Evolutionary conservation across 1,284 basidiomycete species (phyloP), one percentile per base, ranked within the genome.

Genomic region (Polyporus tsugae): DNA sequence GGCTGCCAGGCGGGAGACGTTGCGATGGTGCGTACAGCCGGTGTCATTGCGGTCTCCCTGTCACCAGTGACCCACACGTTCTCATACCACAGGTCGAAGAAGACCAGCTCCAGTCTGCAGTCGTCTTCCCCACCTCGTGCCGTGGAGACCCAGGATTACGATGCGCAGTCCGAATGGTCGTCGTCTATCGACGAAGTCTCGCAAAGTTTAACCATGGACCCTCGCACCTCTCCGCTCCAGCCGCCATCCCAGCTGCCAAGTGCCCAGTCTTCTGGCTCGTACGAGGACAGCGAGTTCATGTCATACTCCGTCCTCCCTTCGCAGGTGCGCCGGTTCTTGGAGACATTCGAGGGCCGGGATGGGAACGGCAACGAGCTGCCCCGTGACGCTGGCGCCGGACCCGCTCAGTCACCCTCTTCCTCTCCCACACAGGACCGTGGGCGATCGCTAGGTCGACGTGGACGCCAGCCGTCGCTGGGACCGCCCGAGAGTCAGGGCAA

Each of bases 261-360:
- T 36, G 58, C 59, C 6, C 19, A 57, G 41, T 64, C 66, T 17
- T 63, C 64, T 3, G 46, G 17, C 4, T 68, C 66, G 6, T 52
- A 55, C 49, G 35, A 13, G 17, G 19, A 41, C 13, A 46, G 41
- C 22, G 25, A 52, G 35, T 55, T 64, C 1, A 59, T 19, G 17
- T n/a, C 60, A 4, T 39, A 10, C 9, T 65, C 58, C 6, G 71
- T 70, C 2, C 44, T 52, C 10, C 46, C 46, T 13, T 52, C 70
- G 1, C 68, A 70, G 42, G 15, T 72, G 11, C 69, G 69, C 19
- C 44, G 33, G 3, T 72, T 73, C 52, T 39, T 63, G 15, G 61
- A 68, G 41, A 70, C 72, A 67, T 75, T 75, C 58, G 55, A 69
- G 29, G 60, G 64, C 9, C 61, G 67, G 7, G 67, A 69, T 62